phyloP scores from a whole-genome alignment of 2,329 filamentous ascomycete species.

The Xylariaceae sp. region DNA sequence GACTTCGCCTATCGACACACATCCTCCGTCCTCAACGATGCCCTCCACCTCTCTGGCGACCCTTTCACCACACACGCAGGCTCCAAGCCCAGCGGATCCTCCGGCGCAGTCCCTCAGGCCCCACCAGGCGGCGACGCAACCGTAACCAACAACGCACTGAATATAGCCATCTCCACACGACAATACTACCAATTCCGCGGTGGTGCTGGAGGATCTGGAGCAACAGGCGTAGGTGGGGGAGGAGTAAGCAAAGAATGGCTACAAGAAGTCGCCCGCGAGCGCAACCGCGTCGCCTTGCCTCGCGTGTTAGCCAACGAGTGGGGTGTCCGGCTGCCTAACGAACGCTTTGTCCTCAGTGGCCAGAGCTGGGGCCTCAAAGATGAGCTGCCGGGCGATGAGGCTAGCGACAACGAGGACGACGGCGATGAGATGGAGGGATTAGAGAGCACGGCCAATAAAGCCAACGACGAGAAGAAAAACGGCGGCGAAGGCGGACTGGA shows the following conservation, averaged over 20 bases:
- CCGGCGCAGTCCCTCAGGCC: constrained; percentile 48
- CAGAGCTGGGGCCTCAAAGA: constrained; percentile 63
- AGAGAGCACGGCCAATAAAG: constrained; percentile 41
- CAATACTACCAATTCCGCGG: constrained; percentile 67
- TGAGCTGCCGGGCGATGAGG: constrained; percentile 50
- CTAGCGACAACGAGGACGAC: constrained; percentile 39
- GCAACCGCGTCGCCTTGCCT: constrained; percentile 66
- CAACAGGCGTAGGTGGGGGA: constrained; percentile 41
- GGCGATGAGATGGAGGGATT: constrained; percentile 46
- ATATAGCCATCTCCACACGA: constrained; percentile 68
- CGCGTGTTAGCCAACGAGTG: constrained; percentile 63
- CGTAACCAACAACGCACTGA: constrained; percentile 65
- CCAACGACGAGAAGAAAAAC: constrained; percentile 47
- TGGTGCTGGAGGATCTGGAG: constrained; percentile 44
- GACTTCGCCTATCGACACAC: constrained; percentile 87
- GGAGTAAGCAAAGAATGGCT: constrained; percentile 72
- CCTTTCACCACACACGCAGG: constrained; percentile 62
- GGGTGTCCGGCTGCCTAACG: constrained; percentile 64
- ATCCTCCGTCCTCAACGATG: constrained; percentile 67
- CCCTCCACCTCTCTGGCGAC: constrained; percentile 65
- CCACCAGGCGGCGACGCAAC: constrained; percentile 49
- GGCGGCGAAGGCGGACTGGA: constrained; percentile 45
- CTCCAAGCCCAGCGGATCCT: constrained; percentile 46
- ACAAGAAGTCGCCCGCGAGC: constrained; percentile 68
- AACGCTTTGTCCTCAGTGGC: constrained; percentile 66